Base-by-base conservation (phyloP, 768 basidiomycete species). In the Crucibulum laeve region DNA sequence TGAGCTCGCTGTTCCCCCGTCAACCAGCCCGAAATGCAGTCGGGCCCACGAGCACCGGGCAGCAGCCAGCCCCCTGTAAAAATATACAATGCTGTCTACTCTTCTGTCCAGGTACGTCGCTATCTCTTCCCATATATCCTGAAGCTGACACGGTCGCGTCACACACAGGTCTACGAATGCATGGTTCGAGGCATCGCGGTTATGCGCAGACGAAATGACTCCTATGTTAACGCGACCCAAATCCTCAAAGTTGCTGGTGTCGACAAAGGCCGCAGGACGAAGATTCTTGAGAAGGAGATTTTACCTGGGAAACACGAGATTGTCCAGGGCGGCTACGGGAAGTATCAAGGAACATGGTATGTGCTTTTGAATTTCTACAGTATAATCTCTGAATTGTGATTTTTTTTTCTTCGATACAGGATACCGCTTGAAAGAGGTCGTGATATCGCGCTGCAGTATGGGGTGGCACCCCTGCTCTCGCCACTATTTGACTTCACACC, bases 331-430 rank as follows among this genome's bases (percentile, higher is more conserved):
- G 96, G 96, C 23, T 98, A 98, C 60, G 96, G 96, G 19, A 95
- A 97, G 70, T 99, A 97, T 62, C 96, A 99, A 63, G 96, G 96
- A 51, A 98, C 95, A 44, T 99, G 96, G 95, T 95, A 57, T 59
- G 82, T 54, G 34, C 23, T 46, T 38, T 37, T 32, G 21, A 28
- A 30, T 30, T n/a, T 30, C 28, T 30, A n/a, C 10, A 44, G 28
- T 34, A 46, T 53, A 23, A 53, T 53, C n/a, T n/a, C n/a, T n/a
- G 43, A 45, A 52, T 55, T 38, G 50, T 48, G 40, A 35, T 19
- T 19, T 22, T 15, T 23, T 46, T 39, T 32, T 18, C 28, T 39
- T 23, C 35, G 23, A 18, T 47, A 8, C 35, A 97, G 94, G 95
- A 95, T 99, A 54, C 96, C 96, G 1, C 84, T 97, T 30, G 91